Conservation (phyloP, 2,329 filamentous ascomycete species). For the Ophiostoma sp. region DNA sequence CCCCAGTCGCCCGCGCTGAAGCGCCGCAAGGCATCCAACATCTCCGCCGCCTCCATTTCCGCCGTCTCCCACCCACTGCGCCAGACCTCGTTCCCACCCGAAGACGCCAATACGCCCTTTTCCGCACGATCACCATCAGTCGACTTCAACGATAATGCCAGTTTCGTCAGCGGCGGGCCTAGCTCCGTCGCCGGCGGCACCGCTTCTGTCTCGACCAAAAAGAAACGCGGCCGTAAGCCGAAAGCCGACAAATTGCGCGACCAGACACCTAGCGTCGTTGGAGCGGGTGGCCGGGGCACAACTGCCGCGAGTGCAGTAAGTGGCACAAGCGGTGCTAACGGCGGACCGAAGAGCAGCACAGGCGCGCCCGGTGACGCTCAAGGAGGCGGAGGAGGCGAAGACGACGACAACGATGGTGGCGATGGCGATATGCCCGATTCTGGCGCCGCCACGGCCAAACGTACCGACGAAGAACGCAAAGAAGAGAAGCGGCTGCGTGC, state of each 20-base stretch:
- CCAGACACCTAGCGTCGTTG: slow-evolving; percentile 43
- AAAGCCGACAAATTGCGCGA: slow-evolving; percentile 53
- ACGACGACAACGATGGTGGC: slow-evolving; percentile 53
- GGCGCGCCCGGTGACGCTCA: slow-evolving; percentile 42
- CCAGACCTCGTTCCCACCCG: slow-evolving; percentile 78
- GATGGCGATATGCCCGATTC: slow-evolving; percentile 37
- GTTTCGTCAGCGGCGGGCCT: slow-evolving; percentile 61
- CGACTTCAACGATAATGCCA: slow-evolving; percentile 63
- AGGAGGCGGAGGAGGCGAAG: slow-evolving; percentile 42
- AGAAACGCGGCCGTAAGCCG: slow-evolving; percentile 63
- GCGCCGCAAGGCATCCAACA: slow-evolving; percentile 68
- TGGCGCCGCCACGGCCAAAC: slow-evolving; percentile 37
- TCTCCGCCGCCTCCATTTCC: slow-evolving; percentile 53
- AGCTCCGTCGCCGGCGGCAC: slow-evolving; percentile 34
- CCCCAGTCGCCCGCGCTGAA: slow-evolving; percentile 53
- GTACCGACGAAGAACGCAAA: slow-evolving; percentile 57
- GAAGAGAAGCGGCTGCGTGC: slow-evolving; percentile 64
- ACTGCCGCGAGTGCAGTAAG: slow-evolving; percentile 45
- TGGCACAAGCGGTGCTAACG: slow-evolving; percentile 31
- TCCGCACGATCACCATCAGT: slow-evolving; percentile 65
- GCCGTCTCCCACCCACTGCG: slow-evolving; percentile 67
- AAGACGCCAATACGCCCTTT: slow-evolving; percentile 55
- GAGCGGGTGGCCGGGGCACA: slow-evolving; percentile 45
- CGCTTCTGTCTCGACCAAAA: slow-evolving; percentile 48
- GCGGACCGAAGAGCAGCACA: slow-evolving; percentile 35